Evolutionary conservation across 1,284 basidiomycete genomes (phyloP), one percentile per base, ranked within the genome.

Genomic region (Boletus hoseneyae): DNA sequence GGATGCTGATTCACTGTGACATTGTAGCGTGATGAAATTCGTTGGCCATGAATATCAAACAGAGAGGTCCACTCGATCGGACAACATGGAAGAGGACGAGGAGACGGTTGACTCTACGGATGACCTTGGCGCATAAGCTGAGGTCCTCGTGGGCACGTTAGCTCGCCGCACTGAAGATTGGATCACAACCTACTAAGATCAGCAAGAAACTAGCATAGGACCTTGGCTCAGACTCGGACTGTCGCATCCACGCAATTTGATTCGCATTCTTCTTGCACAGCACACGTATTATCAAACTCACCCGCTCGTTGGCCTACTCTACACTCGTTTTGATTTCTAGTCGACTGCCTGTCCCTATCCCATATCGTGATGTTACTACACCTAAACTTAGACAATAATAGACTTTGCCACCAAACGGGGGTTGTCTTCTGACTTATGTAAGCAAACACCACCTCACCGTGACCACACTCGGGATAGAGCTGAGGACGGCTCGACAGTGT

Each of bases 11-110:
- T 51, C 19, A 12, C 21, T 3, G 6, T 45, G 40, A 6, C 15
- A 39, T 45, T 36, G 30, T 52, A 81, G 79, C 55, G 77, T 81
- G 36, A 78, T 81, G 78, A 78, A 72, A 55, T 82, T 82, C 51
- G 75, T 80, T 52, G 80, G 79, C 27, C 73, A 82, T 53, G 71
- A 71, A 44, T 81, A 80, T 45, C 62, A 55, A 27, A 66, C 42
- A 45, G 56, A 60, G 50, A 53, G 36, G 36, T 39, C 40, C 4
- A 7, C 9, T 21, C 42, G 13, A 33, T 34, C 11, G 19, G 59
- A 47, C 19, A 42, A 36, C 0, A 33, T 3, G n/a, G 49, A 54
- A 35, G 59, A 55, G n/a, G 54, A 56, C 15, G 57, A 52, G 19
- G 60, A 37, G 18, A 30, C 16, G 16, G 29, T 47, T 6, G 51